These are phyloP conservation scores for Aspergillus sclerotioniger DNA, from an alignment of 495 filamentous ascomycete species.

Conservation along the genomic window DNA sequence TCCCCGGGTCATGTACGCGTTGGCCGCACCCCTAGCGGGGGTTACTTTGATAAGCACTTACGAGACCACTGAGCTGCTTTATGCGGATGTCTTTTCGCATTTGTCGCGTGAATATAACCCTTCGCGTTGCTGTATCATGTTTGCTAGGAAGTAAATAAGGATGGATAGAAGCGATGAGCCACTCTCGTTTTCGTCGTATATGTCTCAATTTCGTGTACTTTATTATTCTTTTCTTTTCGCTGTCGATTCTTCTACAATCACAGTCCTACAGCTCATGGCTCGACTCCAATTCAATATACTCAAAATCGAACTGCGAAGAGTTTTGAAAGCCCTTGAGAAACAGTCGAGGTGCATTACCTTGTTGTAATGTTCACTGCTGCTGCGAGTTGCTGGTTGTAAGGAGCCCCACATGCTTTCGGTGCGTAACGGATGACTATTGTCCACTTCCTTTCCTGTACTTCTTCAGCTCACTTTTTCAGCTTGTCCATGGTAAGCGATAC, in stretches of 20 bases:
- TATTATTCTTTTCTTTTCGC: neutral
- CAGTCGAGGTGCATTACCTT: neutral
- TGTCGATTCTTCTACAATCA: neutral
- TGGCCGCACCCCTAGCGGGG: constrained; percentile 29
- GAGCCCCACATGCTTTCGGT: neutral
- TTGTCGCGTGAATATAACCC: constrained; percentile 12
- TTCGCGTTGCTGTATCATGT: constrained; percentile 9
- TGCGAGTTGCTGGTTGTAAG: neutral
- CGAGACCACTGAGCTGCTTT: constrained; percentile 21
- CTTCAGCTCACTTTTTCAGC: neutral
- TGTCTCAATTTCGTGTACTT: constrained; percentile 9
- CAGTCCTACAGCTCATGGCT: neutral
- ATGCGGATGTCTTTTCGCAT: constrained; percentile 14
- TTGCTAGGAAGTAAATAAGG: constrained; percentile 18
- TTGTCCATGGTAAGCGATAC: neutral
- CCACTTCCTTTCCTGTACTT: neutral
- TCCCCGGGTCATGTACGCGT: constrained; percentile 60
- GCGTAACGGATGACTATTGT: neutral
- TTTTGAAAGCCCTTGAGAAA: neutral
- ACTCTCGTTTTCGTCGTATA: constrained; percentile 2
- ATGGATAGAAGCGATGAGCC: constrained; percentile 16
- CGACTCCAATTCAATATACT: neutral
- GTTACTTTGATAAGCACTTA: constrained; percentile 36
- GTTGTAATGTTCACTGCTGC: neutral
- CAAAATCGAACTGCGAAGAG: neutral